phyloP scores from a whole-genome alignment of 108 stramenopile genomes.

The Nitzschia putrida region DNA sequence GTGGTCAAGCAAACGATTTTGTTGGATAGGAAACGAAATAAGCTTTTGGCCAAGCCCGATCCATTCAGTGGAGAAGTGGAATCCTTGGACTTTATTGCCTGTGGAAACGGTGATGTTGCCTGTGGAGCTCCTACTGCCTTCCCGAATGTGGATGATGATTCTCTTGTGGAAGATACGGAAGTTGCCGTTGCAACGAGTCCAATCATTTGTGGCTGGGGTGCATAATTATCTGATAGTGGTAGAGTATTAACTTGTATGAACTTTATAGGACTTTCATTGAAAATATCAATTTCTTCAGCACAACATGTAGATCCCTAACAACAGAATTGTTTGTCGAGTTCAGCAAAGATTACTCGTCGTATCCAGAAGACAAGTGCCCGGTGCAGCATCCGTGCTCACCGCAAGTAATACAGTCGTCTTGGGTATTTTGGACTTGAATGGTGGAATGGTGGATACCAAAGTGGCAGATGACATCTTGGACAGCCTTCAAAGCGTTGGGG shows the following conservation, averaged over 20 bases:
- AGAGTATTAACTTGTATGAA: no score
- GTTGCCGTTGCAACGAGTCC: background rate
- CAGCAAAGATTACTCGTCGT: background rate
- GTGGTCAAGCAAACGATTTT: background rate
- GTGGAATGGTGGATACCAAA: slow-evolving; percentile 65
- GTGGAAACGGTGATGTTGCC: slow-evolving; percentile 6
- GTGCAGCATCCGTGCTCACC: slow-evolving; percentile 6
- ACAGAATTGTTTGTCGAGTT: no score
- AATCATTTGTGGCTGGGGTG: slow-evolving; percentile 7
- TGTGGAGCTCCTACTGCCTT: background rate
- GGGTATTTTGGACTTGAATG: slow-evolving; percentile 59
- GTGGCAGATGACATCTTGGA: slow-evolving; percentile 12
- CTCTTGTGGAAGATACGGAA: background rate
- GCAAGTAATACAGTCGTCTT: slow-evolving; percentile 56
- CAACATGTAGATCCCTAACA: no score
- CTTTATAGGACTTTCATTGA: no score
- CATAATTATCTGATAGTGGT: background rate
- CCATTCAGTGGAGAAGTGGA: slow-evolving; percentile 20
- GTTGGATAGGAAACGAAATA: background rate
- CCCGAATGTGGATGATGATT: background rate
- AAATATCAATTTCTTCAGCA: no score
- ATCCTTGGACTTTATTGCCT: slow-evolving; percentile 12
- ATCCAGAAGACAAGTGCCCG: background rate
- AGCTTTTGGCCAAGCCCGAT: slow-evolving; percentile 2
- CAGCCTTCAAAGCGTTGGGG: slow-evolving; percentile 19